Percentiles rank a stretch among this genome's conserved stretches.
These are phyloP conservation scores for Candida adriatica DNA, from an alignment of 805 yeast genomes.

Conservation along the genomic window DNA sequence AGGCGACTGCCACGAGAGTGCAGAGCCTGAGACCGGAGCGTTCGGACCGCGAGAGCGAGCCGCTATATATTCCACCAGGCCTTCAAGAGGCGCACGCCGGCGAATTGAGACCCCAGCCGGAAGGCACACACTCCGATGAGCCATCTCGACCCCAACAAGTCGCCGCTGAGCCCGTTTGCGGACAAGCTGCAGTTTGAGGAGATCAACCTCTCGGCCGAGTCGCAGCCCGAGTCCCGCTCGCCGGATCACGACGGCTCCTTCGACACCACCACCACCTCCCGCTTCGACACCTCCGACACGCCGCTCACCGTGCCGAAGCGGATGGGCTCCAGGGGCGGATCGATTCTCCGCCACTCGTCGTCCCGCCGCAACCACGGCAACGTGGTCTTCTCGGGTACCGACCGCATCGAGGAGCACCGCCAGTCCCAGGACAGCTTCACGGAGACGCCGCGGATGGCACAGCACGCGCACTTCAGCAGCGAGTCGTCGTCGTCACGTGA, in stretches of 20 bases:
- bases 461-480: conserved; percentile 20
- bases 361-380: conserved; percentile 15
- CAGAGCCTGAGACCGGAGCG: no score
- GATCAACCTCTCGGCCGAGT: conserved; percentile 17
- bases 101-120: no score
- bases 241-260: conserved; percentile 3
- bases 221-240: conserved; percentile 2
- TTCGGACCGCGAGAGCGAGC: no score
- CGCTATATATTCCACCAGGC: no score
- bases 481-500: conserved; percentile 4
- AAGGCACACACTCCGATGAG: no score
- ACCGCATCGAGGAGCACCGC: conserved; percentile 14
- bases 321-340: conserved; percentile 12
- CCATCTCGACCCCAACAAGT: conserved; percentile 12
- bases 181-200: conserved; percentile 22
- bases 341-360: conserved; percentile 18
- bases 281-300: conserved; percentile 2
- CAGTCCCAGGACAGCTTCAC: conserved; percentile 14
- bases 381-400: conserved; percentile 19
- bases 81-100: no score
- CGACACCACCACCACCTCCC: conserved; percentile 4
- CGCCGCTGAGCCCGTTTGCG: conserved; percentile 23
- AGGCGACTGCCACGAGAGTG: no score
- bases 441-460: conserved; percentile 21
- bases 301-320: conserved; percentile 11